phyloP scores from a whole-genome alignment of 2,329 filamentous ascomycete species.

The Cadophora malorum region DNA sequence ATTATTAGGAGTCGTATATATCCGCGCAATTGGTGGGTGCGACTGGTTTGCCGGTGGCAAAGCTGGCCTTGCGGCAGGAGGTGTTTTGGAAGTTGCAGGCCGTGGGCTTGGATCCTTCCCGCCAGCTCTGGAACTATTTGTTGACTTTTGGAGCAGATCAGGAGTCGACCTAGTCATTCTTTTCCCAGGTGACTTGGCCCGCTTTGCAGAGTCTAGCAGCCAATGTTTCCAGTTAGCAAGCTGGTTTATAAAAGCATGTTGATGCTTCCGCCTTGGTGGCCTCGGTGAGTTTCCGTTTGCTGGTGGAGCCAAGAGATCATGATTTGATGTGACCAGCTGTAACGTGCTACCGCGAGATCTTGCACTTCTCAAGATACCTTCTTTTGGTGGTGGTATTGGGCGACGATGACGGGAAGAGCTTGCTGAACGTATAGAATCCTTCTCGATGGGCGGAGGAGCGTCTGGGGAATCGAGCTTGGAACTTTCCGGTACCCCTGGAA shows the following conservation, averaged over 20 bases:
- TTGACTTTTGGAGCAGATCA: conserved; percentile 60
- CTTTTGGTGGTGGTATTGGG: conserved; percentile 85
- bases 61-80: conserved; percentile 45
- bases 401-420: conserved; percentile 80
- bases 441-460: conserved; percentile 77
- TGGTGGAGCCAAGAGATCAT: conserved; percentile 63
- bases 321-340: conserved; percentile 76
- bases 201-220: conserved; percentile 72
- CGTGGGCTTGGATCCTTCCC: conserved; percentile 62
- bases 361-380: conserved; percentile 70
- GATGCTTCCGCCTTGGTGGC: conserved; percentile 58
- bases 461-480: conserved; percentile 43
- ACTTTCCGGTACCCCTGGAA: conserved; percentile 77
- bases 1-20: conserved; percentile 54
- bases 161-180: conserved; percentile 58
- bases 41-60: conserved; percentile 44
- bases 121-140: conserved; percentile 49
- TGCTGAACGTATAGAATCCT: conserved; percentile 75
- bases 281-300: conserved; percentile 39
- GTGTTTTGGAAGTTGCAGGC: conserved; percentile 62
- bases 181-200: conserved; percentile 61
- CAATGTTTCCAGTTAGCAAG: conserved; percentile 73
- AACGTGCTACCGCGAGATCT: conserved; percentile 83
- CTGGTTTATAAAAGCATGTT: conserved; percentile 70
- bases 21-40: conserved; percentile 45